Conservation (phyloP, 2,329 filamentous ascomycete species). For the Colletotrichum sp. region DNA sequence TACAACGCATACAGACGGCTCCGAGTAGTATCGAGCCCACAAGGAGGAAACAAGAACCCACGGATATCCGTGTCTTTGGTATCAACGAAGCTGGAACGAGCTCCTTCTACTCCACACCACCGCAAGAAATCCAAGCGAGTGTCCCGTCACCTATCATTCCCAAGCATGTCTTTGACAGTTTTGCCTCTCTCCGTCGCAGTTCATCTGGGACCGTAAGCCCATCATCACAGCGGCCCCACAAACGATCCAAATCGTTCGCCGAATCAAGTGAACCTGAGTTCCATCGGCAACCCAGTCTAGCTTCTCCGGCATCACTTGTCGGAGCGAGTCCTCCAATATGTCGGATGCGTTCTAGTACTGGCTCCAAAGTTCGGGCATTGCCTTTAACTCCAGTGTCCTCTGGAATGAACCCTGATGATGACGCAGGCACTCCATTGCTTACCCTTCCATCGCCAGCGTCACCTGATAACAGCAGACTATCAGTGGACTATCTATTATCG, state of each 20-base stretch:
- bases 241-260: constrained; percentile 12
- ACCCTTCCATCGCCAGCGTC: constrained; percentile 23
- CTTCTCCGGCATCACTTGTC: constrained; percentile 7
- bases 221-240: neutral
- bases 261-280: neutral
- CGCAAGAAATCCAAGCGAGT: neutral
- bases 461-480: constrained; percentile 49
- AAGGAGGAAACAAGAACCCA: neutral
- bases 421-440: constrained; percentile 27
- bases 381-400: constrained; percentile 46
- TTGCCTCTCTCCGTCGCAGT: neutral
- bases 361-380: constrained; percentile 30
- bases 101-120: neutral
- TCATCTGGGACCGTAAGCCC: neutral
- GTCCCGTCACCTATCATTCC: neutral
- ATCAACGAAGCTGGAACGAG: neutral
- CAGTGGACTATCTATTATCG: constrained; percentile 68
- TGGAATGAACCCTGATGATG: constrained; percentile 41
- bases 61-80: neutral
- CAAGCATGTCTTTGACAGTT: neutral
- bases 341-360: constrained; percentile 27
- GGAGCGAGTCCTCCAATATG: constrained; percentile 2
- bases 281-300: neutral
- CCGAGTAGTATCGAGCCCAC: neutral
- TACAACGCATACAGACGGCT: neutral